Evolutionary conservation across 306 rosid genomes (phyloP).

Genomic region (Crotalaria pallida): DNA sequence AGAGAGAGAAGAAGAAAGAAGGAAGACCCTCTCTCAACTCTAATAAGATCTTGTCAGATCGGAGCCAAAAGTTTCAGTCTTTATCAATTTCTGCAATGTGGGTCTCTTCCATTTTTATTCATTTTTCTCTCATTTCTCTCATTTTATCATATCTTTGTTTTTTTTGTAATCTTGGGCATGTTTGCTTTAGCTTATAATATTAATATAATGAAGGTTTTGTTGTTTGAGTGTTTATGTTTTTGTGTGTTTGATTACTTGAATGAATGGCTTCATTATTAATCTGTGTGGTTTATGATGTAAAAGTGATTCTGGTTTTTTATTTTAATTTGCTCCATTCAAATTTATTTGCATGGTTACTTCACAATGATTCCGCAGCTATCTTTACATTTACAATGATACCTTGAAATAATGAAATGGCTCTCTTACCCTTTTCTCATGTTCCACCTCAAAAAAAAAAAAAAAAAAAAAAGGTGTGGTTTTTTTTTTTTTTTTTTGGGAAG

Average conservation of each 20-base stretch:
- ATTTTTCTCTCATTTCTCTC: background rate
- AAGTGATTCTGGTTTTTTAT: background rate
- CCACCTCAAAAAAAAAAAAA: no score
- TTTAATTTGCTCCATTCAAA: background rate
- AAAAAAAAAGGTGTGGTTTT: background rate
- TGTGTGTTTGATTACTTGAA: background rate
- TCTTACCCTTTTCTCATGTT: background rate
- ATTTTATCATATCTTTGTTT: background rate
- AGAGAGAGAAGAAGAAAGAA: background rate
- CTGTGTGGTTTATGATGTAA: background rate
- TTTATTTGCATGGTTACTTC: slow-evolving; percentile 16
- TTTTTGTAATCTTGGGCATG: background rate
- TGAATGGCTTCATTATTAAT: background rate
- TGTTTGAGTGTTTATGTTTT: background rate
- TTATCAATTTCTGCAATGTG: slow-evolving; percentile 35
- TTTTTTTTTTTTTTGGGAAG: background rate
- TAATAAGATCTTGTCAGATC: slow-evolving; percentile 77
- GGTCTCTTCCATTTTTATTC: slow-evolving; percentile 20
- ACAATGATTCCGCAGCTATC: slow-evolving; percentile 15
- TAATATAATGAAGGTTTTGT: background rate
- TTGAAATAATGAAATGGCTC: background rate
- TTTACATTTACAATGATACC: slow-evolving; percentile 14
- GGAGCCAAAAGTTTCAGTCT: slow-evolving; percentile 27
- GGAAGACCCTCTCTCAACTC: slow-evolving; percentile 11
- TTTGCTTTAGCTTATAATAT: no score